Percentiles rank a stretch among this genome's conserved stretches.
These are phyloP conservation scores for Suhomyces canberraensis DNA, from an alignment of 805 yeast species.

Conservation along the genomic window DNA sequence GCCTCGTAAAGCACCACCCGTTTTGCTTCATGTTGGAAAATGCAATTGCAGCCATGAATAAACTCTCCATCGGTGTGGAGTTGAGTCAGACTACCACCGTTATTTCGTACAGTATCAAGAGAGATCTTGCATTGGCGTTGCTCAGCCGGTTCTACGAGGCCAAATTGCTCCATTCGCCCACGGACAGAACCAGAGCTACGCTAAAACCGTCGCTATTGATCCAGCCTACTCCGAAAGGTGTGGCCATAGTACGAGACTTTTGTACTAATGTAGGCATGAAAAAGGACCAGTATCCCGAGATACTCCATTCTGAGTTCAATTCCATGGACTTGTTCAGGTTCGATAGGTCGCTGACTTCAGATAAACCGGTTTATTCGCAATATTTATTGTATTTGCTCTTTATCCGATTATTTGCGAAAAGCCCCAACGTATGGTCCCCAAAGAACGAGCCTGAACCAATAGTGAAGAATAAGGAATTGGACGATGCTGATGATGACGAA, in stretches of 20 bases:
- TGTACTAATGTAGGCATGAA: slow-evolving; percentile 55
- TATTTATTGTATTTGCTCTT: slow-evolving; percentile 67
- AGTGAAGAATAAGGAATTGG: neutral
- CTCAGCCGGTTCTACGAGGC: slow-evolving; percentile 55
- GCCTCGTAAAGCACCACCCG: slow-evolving; percentile 34
- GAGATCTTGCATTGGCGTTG: slow-evolving; percentile 39
- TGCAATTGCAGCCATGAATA: slow-evolving; percentile 52
- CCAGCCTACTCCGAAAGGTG: slow-evolving; percentile 93
- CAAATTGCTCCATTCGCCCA: slow-evolving; percentile 69
- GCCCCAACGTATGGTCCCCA: slow-evolving; percentile 71
- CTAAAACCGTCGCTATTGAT: slow-evolving; percentile 44
- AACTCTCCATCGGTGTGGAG: slow-evolving; percentile 47
- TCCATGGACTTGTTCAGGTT: slow-evolving; percentile 68
- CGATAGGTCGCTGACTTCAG: slow-evolving; percentile 60
- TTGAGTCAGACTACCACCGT: slow-evolving; percentile 49
- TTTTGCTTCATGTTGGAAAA: slow-evolving; percentile 50
- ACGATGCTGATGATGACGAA: neutral
- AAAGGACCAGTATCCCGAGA: slow-evolving; percentile 34
- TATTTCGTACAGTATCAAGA: slow-evolving; percentile 52
- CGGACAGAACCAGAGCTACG: slow-evolving; percentile 59
- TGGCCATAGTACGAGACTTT: slow-evolving; percentile 62
- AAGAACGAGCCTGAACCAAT: slow-evolving; percentile 45
- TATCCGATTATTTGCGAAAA: slow-evolving; percentile 56
- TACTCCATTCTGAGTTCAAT: slow-evolving; percentile 58
- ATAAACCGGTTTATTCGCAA: slow-evolving; percentile 57